These are phyloP conservation scores for Fusarium equiseti DNA, from an alignment of 2,329 filamentous ascomycete species.

Conservation along the genomic window DNA sequence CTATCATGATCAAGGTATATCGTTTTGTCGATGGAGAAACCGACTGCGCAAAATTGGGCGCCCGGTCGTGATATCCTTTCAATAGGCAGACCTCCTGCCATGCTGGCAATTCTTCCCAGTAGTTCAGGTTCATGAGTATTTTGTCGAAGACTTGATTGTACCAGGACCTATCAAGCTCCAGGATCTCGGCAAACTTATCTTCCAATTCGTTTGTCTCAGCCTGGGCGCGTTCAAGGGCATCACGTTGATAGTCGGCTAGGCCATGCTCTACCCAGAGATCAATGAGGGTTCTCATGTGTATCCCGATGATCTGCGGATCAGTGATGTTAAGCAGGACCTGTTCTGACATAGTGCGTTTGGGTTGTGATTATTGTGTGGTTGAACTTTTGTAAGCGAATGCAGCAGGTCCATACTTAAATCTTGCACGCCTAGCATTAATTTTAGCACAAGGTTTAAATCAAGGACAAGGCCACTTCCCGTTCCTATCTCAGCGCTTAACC, in stretches of 20 bases:
- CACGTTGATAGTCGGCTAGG: background rate
- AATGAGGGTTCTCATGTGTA: background rate
- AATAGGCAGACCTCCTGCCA: background rate
- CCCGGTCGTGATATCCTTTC: background rate
- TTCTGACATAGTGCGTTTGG: background rate
- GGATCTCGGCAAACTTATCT: background rate
- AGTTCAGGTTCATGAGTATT: background rate
- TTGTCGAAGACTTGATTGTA: background rate
- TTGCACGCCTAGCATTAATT: no score
- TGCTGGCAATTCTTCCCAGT: background rate
- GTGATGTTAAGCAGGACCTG: background rate
- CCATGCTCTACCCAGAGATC: background rate
- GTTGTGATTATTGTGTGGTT: background rate
- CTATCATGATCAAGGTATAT: background rate
- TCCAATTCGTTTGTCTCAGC: background rate
- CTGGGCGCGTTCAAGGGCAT: background rate
- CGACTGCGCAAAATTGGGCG: background rate
- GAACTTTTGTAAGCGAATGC: no score
- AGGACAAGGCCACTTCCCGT: no score
- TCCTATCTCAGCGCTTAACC: no score
- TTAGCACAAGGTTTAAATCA: no score
- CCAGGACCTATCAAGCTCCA: background rate
- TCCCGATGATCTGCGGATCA: background rate
- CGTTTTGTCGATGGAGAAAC: background rate
- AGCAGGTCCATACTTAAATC: no score